These are phyloP conservation scores for Apiospora phragmitis DNA, from an alignment of 2,329 filamentous ascomycete species.

Conservation along the genomic window DNA sequence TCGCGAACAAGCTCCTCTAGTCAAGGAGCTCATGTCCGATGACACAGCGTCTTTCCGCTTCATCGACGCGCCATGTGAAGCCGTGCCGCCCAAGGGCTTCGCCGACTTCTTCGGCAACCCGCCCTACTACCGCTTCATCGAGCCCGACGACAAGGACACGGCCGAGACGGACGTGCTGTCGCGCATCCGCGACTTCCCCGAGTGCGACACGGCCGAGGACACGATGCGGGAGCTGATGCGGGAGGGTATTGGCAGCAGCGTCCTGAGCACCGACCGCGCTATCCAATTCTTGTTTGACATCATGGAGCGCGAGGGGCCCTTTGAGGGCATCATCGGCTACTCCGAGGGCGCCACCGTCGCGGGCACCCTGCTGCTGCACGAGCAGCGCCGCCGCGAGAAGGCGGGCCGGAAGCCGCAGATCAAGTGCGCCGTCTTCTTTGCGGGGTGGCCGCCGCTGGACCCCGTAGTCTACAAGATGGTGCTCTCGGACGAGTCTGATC, in stretches of 20 bases:
- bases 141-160: conserved; percentile 44
- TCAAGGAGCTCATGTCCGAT: conserved; percentile 48
- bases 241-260: conserved; percentile 39
- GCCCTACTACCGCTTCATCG: conserved; percentile 22
- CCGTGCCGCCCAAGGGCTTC: conserved; percentile 7
- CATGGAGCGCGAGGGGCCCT: conserved; percentile 18
- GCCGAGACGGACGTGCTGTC: conserved; percentile 26
- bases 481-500: conserved; percentile 40
- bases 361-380: conserved; percentile 12
- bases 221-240: conserved; percentile 39
- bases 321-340: conserved; percentile 18
- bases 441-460: conserved; percentile 42
- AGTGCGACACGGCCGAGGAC: conserved; percentile 16
- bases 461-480: background rate
- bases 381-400: conserved; percentile 21
- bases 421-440: conserved; percentile 47
- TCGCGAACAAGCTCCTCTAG: conserved; percentile 45
- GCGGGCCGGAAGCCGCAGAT: conserved; percentile 23
- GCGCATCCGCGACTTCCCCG: conserved; percentile 14
- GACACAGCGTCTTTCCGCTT: conserved; percentile 26
- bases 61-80: background rate
- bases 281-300: conserved; percentile 17
- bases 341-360: conserved; percentile 16
- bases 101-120: conserved; percentile 11
- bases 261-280: conserved; percentile 32